Percentiles rank a stretch among this genome's conserved stretches.
These are phyloP conservation scores for Tolypocladium album DNA, from an alignment of 2,329 filamentous ascomycete species.

Conservation along the genomic window DNA sequence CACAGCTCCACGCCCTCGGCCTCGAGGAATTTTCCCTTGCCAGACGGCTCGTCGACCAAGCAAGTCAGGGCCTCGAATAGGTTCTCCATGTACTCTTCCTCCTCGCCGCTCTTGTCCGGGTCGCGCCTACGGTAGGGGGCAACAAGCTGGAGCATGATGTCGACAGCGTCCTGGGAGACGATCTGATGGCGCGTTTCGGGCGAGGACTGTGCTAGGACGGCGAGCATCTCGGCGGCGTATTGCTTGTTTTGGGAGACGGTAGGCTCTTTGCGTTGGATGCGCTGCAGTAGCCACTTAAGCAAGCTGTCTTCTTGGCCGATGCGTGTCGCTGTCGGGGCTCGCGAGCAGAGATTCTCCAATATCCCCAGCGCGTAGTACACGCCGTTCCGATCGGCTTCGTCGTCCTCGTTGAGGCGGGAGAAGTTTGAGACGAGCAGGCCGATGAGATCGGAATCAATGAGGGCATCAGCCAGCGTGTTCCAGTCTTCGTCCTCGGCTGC, in stretches of 20 bases:
- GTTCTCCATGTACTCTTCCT: conserved; percentile 93
- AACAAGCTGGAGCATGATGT: conserved; percentile 70
- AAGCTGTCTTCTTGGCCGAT: conserved; percentile 60
- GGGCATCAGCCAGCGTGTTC: conserved; percentile 59
- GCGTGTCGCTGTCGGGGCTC: conserved; percentile 54
- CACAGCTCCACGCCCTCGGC: conserved; percentile 88
- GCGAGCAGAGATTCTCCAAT: conserved; percentile 76
- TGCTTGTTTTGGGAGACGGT: conserved; percentile 83
- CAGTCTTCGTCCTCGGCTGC: conserved; percentile 71
- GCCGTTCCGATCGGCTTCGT: conserved; percentile 63
- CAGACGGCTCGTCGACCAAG: conserved; percentile 60
- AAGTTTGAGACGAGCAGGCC: conserved; percentile 70
- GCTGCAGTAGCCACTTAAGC: conserved; percentile 65
- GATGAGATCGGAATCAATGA: conserved; percentile 60
- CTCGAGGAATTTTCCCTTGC: conserved; percentile 74
- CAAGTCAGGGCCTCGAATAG: conserved; percentile 81
- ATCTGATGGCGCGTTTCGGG: conserved; percentile 53
- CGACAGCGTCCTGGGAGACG: conserved; percentile 58
- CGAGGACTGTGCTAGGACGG: conserved; percentile 75
- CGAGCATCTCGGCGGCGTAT: conserved; percentile 84
- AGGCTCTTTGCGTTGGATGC: conserved; percentile 59
- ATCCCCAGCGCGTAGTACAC: conserved; percentile 79
- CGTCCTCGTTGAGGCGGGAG: conserved; percentile 64
- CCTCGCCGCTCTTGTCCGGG: conserved; percentile 72
- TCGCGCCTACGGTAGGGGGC: conserved; percentile 79